Conservation (phyloP, 1,284 basidiomycete species). For the Rhizoctonia solani region DNA sequence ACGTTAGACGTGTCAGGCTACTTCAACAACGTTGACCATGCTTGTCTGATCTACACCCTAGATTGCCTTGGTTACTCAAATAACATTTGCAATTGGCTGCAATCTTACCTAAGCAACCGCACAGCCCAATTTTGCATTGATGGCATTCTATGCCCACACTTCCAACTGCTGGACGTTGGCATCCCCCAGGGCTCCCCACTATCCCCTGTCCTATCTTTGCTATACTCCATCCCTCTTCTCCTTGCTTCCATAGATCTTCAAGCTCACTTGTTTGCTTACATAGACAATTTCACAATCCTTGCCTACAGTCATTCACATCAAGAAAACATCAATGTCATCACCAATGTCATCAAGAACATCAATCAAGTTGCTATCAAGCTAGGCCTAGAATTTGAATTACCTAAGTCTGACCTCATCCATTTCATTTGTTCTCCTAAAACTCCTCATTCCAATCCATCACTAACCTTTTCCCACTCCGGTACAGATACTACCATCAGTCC, state of each 20-base stretch:
- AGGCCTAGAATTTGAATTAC: not conserved
- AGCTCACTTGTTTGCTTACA: not conserved
- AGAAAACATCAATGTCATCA: not conserved
- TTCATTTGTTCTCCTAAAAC: not conserved
- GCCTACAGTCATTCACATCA: not conserved
- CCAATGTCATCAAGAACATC: not conserved
- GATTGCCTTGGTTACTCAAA: constrained; percentile 24
- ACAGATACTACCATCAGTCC: no score
- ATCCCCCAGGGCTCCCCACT: no score
- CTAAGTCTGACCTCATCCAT: not conserved
- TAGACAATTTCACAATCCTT: constrained; percentile 13
- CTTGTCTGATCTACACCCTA: constrained; percentile 27
- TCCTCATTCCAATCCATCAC: not conserved
- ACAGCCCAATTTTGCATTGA: constrained; percentile 43
- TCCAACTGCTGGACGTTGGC: constrained; percentile 30
- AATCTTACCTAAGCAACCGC: constrained; percentile 37
- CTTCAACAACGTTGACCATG: constrained; percentile 45
- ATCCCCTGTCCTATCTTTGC: constrained; percentile 24
- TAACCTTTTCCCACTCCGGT: no score
- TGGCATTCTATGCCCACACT: constrained; percentile 9
- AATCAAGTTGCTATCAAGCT: not conserved
- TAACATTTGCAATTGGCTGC: not conserved
- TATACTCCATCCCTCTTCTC: constrained; percentile 31
- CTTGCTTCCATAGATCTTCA: not conserved
- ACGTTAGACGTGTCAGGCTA: constrained; percentile 45